Evolutionary conservation across 495 filamentous ascomycete species (phyloP).

Genomic region (Emericellopsis terricola): DNA sequence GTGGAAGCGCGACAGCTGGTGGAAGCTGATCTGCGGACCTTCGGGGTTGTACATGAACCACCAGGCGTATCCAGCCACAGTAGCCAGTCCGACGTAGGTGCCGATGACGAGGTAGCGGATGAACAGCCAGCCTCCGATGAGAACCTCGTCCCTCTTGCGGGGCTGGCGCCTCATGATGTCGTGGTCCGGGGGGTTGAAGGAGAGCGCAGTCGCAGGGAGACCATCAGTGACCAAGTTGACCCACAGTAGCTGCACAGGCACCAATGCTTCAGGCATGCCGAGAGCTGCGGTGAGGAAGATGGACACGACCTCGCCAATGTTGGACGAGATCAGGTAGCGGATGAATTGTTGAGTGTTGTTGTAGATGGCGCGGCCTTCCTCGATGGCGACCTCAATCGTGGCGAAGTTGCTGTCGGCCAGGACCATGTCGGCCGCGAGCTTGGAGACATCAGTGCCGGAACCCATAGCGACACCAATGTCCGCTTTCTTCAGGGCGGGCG

Average conservation of each 20-base stretch:
- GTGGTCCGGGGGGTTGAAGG: slow-evolving; percentile 93
- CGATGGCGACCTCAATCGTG: slow-evolving; percentile 88
- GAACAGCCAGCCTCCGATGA: slow-evolving; percentile 91
- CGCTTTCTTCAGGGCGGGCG: slow-evolving; percentile 92
- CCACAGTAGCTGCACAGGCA: slow-evolving; percentile 96
- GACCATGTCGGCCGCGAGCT: slow-evolving; percentile 96
- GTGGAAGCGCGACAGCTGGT: slow-evolving; percentile 88
- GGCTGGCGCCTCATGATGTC: slow-evolving; percentile 92
- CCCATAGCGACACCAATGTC: slow-evolving; percentile 99
- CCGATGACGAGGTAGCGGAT: slow-evolving; percentile 97
- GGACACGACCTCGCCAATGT: slow-evolving; percentile 98
- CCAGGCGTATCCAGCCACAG: slow-evolving; percentile 96
- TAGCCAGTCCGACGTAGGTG: slow-evolving; percentile 84
- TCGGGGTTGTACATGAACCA: slow-evolving; percentile 96
- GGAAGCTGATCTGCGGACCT: slow-evolving; percentile 86
- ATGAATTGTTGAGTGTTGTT: slow-evolving; percentile 99
- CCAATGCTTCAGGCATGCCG: slow-evolving; percentile 95
- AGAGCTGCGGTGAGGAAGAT: slow-evolving; percentile 96
- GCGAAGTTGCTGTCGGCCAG: slow-evolving; percentile 98
- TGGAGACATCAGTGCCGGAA: slow-evolving; percentile 92
- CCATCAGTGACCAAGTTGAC: slow-evolving; percentile 98
- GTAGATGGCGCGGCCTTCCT: slow-evolving; percentile 96
- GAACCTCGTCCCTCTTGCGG: slow-evolving; percentile 74
- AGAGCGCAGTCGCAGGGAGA: slow-evolving; percentile 86
- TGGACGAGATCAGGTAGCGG: slow-evolving; percentile 95